Percentiles rank a stretch among this genome's conserved stretches.
phyloP scores from a whole-genome alignment of 768 basidiomycete genomes.

The Gymnopilus junonius region DNA sequence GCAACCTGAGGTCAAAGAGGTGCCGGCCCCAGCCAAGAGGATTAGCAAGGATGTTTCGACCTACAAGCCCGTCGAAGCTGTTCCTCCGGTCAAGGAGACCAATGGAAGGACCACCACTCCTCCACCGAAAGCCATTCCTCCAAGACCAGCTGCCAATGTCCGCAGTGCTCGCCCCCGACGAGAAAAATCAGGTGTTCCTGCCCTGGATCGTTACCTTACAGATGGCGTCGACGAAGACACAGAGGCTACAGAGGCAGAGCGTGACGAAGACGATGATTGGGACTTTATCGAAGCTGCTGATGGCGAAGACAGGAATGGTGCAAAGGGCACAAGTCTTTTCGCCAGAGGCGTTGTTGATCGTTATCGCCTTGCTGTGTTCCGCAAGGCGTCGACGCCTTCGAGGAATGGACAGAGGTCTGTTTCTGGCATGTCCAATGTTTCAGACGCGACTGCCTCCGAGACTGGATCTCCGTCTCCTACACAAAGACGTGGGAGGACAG shows the following conservation, averaged over 20 bases:
- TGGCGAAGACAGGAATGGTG: slow-evolving; percentile 83
- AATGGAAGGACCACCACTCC: slow-evolving; percentile 16
- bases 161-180: slow-evolving; percentile 49
- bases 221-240: slow-evolving; percentile 56
- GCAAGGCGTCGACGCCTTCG: slow-evolving; percentile 73
- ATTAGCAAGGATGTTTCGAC: slow-evolving; percentile 15
- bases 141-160: slow-evolving; percentile 28
- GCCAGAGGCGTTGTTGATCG: slow-evolving; percentile 92
- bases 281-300: slow-evolving; percentile 84
- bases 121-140: slow-evolving; percentile 28
- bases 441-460: slow-evolving; percentile 44
- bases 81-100: slow-evolving; percentile 28
- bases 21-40: slow-evolving; percentile 3
- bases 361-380: slow-evolving; percentile 84
- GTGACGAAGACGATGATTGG: slow-evolving; percentile 87
- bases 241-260: slow-evolving; percentile 43
- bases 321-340: slow-evolving; percentile 80
- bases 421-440: slow-evolving; percentile 63
- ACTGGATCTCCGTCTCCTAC: slow-evolving; percentile 52
- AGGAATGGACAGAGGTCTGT: slow-evolving; percentile 45
- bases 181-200: slow-evolving; percentile 84
- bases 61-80: slow-evolving; percentile 7
- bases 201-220: slow-evolving; percentile 73
- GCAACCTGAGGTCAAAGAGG: slow-evolving; percentile 15
- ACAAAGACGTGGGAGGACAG: slow-evolving; percentile 68